Percentiles rank a stretch among this genome's conserved stretches.
Conservation (phyloP, 352 stramenopile species). For the Phytopythium oedochilum region DNA sequence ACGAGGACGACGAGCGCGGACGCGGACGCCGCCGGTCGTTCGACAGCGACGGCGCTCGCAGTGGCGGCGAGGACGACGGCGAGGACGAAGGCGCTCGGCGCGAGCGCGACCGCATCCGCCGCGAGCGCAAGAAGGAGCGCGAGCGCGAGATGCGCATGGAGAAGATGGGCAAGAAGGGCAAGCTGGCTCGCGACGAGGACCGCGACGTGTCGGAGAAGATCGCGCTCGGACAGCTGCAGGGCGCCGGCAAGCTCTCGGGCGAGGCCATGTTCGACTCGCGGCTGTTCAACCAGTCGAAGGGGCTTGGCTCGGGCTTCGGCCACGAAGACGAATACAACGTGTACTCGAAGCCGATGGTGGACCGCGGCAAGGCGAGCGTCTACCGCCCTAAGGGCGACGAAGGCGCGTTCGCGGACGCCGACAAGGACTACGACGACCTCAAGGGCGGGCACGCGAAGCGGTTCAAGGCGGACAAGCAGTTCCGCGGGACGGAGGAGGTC, state of each 20-base stretch:
- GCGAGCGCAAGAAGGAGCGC: conserved; percentile 92
- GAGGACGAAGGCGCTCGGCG: conserved; percentile 36
- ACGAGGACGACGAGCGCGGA: conserved; percentile 21
- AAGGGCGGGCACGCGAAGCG: conserved; percentile 71
- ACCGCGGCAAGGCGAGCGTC: conserved; percentile 85
- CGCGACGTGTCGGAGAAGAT: conserved; percentile 99
- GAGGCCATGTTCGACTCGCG: conserved; percentile 95
- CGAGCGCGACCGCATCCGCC: conserved; percentile 76
- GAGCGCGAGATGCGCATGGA: conserved; percentile 94
- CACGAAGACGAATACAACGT: conserved; percentile 98
- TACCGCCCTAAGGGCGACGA: conserved; percentile 89
- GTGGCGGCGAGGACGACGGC: conserved; percentile 14
- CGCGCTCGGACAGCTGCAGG: conserved; percentile 94
- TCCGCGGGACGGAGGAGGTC: conserved; percentile 76
- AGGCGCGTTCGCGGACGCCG: conserved; percentile 74
- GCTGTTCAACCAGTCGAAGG: conserved; percentile 98
- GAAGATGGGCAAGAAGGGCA: conserved; percentile 89
- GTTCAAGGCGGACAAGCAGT: conserved; percentile 89
- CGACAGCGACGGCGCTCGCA: conserved; percentile 13
- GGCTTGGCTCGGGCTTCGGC: conserved; percentile 95
- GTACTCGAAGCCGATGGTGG: conserved; percentile 97
- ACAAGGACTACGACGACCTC: conserved; percentile 92
- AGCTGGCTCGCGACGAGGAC: conserved; percentile 92
- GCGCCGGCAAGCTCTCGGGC: conserved; percentile 68
- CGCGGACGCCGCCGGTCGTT: conserved; percentile 13